Conservation (phyloP, 73 alveolate genomes). For the Stentor roeselii region DNA sequence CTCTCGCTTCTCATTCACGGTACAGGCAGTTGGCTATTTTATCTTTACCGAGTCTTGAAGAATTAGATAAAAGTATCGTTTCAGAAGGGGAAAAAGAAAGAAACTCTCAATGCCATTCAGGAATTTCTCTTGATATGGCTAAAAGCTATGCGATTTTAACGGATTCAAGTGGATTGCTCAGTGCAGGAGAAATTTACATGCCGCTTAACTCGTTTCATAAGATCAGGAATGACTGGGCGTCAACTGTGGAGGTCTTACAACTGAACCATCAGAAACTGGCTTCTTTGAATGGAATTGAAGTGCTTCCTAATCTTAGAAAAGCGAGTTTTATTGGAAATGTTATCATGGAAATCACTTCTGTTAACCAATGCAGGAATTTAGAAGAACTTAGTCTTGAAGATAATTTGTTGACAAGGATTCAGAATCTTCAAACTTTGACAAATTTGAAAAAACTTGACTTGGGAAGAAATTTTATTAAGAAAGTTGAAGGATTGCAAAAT, state of each 20-base stretch:
- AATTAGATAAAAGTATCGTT: slow-evolving; percentile 49
- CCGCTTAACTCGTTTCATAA: not conserved
- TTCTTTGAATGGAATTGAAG: slow-evolving; percentile 66
- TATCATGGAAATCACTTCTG: slow-evolving; percentile 75
- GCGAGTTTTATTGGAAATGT: slow-evolving; percentile 75
- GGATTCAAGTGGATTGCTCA: slow-evolving; percentile 15
- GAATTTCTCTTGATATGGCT: slow-evolving; percentile 25
- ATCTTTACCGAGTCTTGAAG: slow-evolving; percentile 31
- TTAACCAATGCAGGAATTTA: slow-evolving; percentile 65
- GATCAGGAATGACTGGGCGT: slow-evolving; percentile 49
- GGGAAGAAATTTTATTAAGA: slow-evolving; percentile 71
- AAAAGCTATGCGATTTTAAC: slow-evolving; percentile 26
- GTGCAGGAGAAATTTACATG: slow-evolving; percentile 14
- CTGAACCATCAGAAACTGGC: slow-evolving; percentile 57
- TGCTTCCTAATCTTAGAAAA: slow-evolving; percentile 67
- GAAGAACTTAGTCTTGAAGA: slow-evolving; percentile 90
- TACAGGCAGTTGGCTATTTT: slow-evolving; percentile 50
- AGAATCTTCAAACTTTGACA: slow-evolving; percentile 60
- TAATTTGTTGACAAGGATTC: slow-evolving; percentile 72
- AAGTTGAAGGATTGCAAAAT: slow-evolving; percentile 72
- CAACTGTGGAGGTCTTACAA: slow-evolving; percentile 43
- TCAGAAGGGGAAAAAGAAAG: slow-evolving; percentile 8
- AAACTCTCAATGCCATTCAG: not conserved
- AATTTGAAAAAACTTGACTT: slow-evolving; percentile 81
- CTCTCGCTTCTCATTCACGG: slow-evolving; percentile 55